Conservation (phyloP, 352 stramenopile species). For the Phytopythium boreale region DNA sequence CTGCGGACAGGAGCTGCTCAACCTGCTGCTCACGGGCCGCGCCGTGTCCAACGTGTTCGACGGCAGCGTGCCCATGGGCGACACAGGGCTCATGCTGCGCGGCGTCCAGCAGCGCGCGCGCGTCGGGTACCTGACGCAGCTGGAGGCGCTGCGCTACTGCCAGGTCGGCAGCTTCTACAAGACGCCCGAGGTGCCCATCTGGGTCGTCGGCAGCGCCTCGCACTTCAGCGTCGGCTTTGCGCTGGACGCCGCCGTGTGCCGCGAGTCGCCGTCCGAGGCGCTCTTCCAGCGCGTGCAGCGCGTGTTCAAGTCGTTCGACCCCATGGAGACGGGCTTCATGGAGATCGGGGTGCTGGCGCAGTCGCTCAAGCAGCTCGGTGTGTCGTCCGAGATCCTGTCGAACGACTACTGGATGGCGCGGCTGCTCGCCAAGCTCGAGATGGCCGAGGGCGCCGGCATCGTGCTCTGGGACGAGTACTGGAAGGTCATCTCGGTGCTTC, state of each 20-base stretch:
- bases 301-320: slow-evolving; percentile 88
- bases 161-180: slow-evolving; percentile 92
- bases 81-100: slow-evolving; percentile 66
- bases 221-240: slow-evolving; percentile 92
- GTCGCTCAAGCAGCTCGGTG: slow-evolving; percentile 66
- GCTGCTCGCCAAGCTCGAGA: slow-evolving; percentile 50
- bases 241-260: slow-evolving; percentile 43
- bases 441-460: slow-evolving; percentile 76
- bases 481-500: slow-evolving; percentile 75
- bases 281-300: slow-evolving; percentile 85
- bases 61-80: slow-evolving; percentile 68
- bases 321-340: slow-evolving; percentile 89
- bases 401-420: slow-evolving; percentile 72
- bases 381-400: slow-evolving; percentile 40
- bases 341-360: slow-evolving; percentile 48
- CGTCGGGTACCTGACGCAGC: slow-evolving; percentile 87
- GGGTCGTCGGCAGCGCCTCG: slow-evolving; percentile 86
- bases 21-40: slow-evolving; percentile 75
- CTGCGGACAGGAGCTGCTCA: slow-evolving; percentile 85
- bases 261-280: slow-evolving; percentile 64
- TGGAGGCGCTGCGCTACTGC: slow-evolving; percentile 90
- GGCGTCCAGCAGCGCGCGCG: slow-evolving; percentile 46
- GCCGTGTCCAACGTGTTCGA: slow-evolving; percentile 87
- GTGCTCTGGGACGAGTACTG: slow-evolving; percentile 93
- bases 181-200: slow-evolving; percentile 81